A percentile compares a stretch with the other conserved stretches of the same genome.
Evolutionary conservation across 164 flowering plant species (phyloP).

Genomic region (grape (Vitis vinifera)): DNA sequence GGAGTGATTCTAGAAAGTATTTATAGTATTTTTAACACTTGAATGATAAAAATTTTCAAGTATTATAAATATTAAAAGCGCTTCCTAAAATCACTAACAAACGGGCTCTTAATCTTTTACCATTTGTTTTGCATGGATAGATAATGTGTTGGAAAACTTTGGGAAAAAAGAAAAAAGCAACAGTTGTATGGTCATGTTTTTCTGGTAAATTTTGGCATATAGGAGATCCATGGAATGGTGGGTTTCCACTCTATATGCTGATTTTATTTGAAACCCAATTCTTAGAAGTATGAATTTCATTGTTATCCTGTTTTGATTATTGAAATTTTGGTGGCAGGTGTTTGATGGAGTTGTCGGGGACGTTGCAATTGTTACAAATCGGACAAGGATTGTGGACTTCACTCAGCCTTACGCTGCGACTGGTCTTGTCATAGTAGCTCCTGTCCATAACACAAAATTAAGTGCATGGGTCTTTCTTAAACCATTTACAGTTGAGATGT

Average conservation of each 20-base stretch:
- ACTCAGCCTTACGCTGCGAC: conserved; percentile 74
- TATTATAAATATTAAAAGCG: too few relatives aligned
- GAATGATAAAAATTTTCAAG: too few relatives aligned
- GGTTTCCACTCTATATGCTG: too few relatives aligned
- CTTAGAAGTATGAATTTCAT: too few relatives aligned
- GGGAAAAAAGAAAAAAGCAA: too few relatives aligned
- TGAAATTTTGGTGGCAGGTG: conserved; percentile 32
- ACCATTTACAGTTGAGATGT: conserved; percentile 74
- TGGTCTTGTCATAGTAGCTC: conserved; percentile 76
- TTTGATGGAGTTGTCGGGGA: conserved; percentile 88
- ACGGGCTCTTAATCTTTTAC: background rate
- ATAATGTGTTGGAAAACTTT: background rate
- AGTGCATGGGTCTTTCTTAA: conserved; percentile 81
- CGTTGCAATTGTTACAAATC: conserved; percentile 64
- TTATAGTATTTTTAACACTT: too few relatives aligned
- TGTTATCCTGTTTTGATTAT: background rate
- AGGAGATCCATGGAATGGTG: background rate
- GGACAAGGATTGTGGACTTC: conserved; percentile 72
- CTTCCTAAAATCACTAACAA: too few relatives aligned
- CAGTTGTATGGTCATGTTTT: background rate
- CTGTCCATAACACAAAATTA: conserved; percentile 35
- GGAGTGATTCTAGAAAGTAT: too few relatives aligned
- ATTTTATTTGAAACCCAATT: too few relatives aligned
- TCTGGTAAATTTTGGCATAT: background rate
- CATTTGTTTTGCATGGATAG: background rate